Percentiles rank a stretch among this genome's conserved stretches.
Conservation (phyloP, 257 asterid genomes). For the Plantago ovata region DNA sequence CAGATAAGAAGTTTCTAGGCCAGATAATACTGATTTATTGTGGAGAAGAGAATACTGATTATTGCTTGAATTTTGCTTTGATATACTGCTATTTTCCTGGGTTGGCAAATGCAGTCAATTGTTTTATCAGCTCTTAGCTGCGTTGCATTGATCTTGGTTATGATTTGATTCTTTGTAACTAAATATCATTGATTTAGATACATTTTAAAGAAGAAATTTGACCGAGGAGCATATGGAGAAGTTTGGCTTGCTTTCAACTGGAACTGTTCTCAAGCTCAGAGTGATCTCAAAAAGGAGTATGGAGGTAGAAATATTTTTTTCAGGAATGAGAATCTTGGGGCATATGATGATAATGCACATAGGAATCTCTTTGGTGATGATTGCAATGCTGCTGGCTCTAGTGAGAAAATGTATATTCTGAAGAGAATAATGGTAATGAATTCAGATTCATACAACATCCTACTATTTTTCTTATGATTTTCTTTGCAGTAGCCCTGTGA, state of each 20-base stretch:
- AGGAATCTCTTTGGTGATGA: slow-evolving; percentile 34
- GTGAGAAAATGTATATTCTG: slow-evolving; percentile 69
- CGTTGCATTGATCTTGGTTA: slow-evolving; percentile 1
- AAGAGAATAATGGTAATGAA: slow-evolving; percentile 92
- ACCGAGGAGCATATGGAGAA: slow-evolving; percentile 96
- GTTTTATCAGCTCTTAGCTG: slow-evolving; percentile 4
- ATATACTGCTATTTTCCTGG: slow-evolving; percentile 2
- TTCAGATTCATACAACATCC: slow-evolving; percentile 6
- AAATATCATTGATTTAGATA: slow-evolving; percentile 41
- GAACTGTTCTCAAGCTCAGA: slow-evolving; percentile 71
- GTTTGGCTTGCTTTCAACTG: slow-evolving; percentile 98
- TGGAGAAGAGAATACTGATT: too few relatives aligned
- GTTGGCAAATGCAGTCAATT: slow-evolving; percentile 6
- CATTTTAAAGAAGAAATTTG: slow-evolving; percentile 90
- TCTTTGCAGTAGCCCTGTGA: neutral
- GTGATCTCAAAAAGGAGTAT: slow-evolving; percentile 33
- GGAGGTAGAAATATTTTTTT: slow-evolving; percentile 27
- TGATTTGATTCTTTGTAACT: neutral
- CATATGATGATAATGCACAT: slow-evolving; percentile 33
- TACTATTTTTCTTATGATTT: slow-evolving; percentile 9
- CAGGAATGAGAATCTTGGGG: slow-evolving; percentile 29
- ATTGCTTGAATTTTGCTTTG: slow-evolving; percentile 10
- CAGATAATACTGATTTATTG: too few relatives aligned
- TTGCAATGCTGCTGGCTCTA: slow-evolving; percentile 38
- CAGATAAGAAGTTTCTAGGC: too few relatives aligned